Evolutionary conservation across 2,329 filamentous ascomycete genomes (phyloP).

Genomic region (Ascochyta lentis): DNA sequence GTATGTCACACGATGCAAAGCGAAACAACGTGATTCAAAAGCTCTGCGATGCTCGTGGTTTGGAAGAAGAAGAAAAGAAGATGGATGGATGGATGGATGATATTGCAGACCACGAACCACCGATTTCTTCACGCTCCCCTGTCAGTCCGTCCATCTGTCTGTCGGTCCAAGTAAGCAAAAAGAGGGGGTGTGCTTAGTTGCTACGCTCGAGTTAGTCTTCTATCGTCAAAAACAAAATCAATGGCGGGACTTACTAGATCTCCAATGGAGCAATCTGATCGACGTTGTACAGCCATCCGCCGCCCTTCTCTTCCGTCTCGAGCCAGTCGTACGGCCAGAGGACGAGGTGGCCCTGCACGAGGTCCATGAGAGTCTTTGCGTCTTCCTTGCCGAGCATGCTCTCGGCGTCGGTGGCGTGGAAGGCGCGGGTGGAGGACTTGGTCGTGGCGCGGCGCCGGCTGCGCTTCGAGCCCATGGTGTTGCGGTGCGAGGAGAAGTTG

Average conservation of each 20-base stretch:
- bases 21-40: too few species aligned
- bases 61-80: too few species aligned
- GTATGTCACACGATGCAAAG: too few species aligned
- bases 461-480: conserved; percentile 27
- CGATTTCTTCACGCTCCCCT: too few species aligned
- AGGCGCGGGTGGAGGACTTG: conserved; percentile 69
- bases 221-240: neutral
- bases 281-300: conserved; percentile 96
- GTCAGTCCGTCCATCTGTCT: too few species aligned
- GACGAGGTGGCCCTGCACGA: conserved; percentile 88
- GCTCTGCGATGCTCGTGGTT: too few species aligned
- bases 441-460: conserved; percentile 73
- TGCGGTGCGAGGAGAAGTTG: conserved; percentile 21
- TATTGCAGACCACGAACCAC: too few species aligned
- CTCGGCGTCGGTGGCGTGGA: conserved; percentile 71
- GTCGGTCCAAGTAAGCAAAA: too few species aligned
- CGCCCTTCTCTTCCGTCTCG: conserved; percentile 85
- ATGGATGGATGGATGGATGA: too few species aligned
- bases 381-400: conserved; percentile 72
- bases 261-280: conserved; percentile 95
- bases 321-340: conserved; percentile 93
- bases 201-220: neutral
- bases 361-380: conserved; percentile 78
- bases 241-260: conserved; percentile 71
- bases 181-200: neutral